A percentile compares a stretch with the other conserved stretches of the same genome.
phyloP scores from a whole-genome alignment of 2,329 filamentous ascomycete genomes.

The Cercospora citrullina region DNA sequence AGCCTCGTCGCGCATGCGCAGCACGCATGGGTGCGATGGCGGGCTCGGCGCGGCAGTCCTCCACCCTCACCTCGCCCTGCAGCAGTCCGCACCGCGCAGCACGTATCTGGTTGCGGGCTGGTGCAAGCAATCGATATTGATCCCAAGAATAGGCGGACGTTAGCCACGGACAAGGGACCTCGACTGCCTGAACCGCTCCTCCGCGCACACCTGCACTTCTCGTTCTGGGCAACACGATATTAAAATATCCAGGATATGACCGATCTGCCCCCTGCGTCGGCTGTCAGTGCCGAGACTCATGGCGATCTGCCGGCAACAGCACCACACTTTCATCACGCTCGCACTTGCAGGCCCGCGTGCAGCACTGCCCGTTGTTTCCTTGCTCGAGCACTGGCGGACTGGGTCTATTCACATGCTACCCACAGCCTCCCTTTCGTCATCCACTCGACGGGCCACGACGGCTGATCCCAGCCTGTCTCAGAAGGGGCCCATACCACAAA shows the following conservation, averaged over 20 bases:
- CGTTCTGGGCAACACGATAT: background rate
- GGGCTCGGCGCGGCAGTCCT: background rate
- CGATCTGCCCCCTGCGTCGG: constrained; percentile 3
- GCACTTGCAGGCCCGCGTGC: constrained; percentile 14
- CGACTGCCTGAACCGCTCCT: background rate
- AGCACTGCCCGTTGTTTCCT: constrained; percentile 15
- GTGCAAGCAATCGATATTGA: background rate
- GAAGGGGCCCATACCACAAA: constrained; percentile 19
- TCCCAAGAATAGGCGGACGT: background rate
- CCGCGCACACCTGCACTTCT: background rate
- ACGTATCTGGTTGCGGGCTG: background rate
- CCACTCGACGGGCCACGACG: background rate
- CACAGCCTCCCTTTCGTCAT: constrained; percentile 20
- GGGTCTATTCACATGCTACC: constrained; percentile 13
- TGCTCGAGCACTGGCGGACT: background rate
- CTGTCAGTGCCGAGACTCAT: constrained; percentile 13
- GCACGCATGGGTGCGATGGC: background rate
- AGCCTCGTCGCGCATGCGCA: background rate
- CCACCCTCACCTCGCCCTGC: background rate
- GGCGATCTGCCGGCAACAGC: constrained; percentile 16
- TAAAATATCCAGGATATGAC: background rate
- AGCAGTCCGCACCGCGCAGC: background rate
- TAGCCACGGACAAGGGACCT: background rate
- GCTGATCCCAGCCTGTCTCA: constrained; percentile 27
- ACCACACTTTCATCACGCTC: constrained; percentile 8